These are phyloP conservation scores for Infundibulicybe gibba DNA, from an alignment of 768 basidiomycete species.

Conservation along the genomic window DNA sequence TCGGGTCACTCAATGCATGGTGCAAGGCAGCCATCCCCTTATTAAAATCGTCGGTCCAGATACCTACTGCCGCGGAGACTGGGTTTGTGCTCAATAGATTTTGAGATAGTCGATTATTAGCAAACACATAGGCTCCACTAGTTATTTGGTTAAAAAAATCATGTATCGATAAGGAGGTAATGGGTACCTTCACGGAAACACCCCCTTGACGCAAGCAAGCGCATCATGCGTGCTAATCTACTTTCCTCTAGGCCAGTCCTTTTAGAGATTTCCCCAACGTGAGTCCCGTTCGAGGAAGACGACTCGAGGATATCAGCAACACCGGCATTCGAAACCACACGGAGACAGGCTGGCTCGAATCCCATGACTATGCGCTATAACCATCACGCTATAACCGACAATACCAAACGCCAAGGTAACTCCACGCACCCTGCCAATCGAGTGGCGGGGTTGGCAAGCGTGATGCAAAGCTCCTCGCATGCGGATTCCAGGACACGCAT, in stretches of 20 bases:
- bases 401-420: no score
- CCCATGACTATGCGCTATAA: no score
- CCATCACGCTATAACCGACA: no score
- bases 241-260: slow-evolving; percentile 12
- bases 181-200: slow-evolving; percentile 30
- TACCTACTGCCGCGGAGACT: slow-evolving; percentile 18
- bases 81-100: slow-evolving; percentile 21
- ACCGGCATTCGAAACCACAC: no score
- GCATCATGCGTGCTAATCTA: slow-evolving; percentile 28
- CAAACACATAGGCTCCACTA: slow-evolving; percentile 33
- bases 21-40: slow-evolving; percentile 5
- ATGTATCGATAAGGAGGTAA: no score
- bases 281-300: slow-evolving; percentile 20
- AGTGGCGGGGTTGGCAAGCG: no score
- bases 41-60: slow-evolving; percentile 6
- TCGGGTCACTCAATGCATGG: slow-evolving; percentile 12
- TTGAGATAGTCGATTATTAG: slow-evolving; percentile 37
- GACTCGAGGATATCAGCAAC: no score
- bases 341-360: no score
- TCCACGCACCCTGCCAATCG: no score
- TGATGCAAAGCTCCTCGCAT: no score
- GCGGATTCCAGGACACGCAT: no score
- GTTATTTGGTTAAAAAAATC: no score
- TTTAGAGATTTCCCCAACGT: slow-evolving; percentile 7
- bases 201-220: slow-evolving; percentile 25